Evolutionary conservation across 768 basidiomycete genomes (phyloP).

Genomic region (Coprinellus aureogranulatus): DNA sequence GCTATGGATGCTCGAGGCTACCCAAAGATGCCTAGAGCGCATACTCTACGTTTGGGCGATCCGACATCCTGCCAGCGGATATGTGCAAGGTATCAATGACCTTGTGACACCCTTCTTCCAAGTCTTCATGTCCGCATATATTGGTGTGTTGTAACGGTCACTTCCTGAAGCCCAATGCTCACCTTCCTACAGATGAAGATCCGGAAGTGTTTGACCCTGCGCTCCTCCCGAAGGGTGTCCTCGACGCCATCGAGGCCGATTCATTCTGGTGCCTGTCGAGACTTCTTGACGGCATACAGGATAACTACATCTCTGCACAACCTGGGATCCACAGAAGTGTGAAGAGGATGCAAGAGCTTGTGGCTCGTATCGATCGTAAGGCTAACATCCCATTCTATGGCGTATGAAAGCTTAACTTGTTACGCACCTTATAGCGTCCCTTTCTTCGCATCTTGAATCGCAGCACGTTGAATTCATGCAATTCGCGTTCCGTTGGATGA

Average conservation of each 20-base stretch:
- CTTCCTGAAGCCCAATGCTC: not conserved
- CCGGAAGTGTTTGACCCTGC: conserved; percentile 86
- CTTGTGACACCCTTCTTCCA: conserved; percentile 97
- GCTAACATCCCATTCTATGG: conserved; percentile 14
- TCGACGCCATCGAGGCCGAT: conserved; percentile 92
- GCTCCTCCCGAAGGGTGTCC: conserved; percentile 61
- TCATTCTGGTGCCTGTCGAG: conserved; percentile 98
- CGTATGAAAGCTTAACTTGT: conserved; percentile 1
- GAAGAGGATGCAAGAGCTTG: conserved; percentile 89
- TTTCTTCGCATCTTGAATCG: conserved; percentile 80
- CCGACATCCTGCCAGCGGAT: conserved; percentile 95
- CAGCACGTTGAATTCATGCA: conserved; percentile 99
- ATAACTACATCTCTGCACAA: conserved; percentile 96
- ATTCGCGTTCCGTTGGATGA: conserved; percentile 99
- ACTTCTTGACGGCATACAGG: conserved; percentile 94
- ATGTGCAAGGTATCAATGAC: conserved; percentile 99
- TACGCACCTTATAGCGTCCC: conserved; percentile 54
- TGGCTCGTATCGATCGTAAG: conserved; percentile 83
- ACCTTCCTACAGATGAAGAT: conserved; percentile 67
- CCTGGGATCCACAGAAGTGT: conserved; percentile 96
- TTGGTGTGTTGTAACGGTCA: conserved; percentile 51
- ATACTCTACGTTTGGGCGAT: conserved; percentile 99
- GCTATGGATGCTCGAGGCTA: conserved; percentile 87
- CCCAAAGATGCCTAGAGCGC: conserved; percentile 92
- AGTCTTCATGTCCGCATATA: conserved; percentile 93